phyloP scores from a whole-genome alignment of 2,329 filamentous ascomycete genomes.

The Colletotrichum zoysiae region DNA sequence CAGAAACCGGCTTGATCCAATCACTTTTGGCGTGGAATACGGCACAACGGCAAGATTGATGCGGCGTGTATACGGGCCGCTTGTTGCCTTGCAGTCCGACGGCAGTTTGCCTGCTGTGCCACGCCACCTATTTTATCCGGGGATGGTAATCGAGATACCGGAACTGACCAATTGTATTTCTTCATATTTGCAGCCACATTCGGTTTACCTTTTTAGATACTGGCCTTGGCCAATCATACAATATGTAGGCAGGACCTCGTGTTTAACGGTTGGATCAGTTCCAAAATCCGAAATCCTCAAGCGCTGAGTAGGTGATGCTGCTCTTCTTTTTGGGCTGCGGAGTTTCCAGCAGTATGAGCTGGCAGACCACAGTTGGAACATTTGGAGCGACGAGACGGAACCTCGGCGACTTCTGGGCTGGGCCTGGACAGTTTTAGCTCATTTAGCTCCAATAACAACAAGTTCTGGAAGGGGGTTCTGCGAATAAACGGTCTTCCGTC shows the following conservation, averaged over 20 bases:
- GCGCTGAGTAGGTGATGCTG: no score
- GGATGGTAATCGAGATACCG: neutral
- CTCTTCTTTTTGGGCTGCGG: no score
- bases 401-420: neutral
- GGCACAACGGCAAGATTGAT: neutral
- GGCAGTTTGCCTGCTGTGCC: neutral
- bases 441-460: neutral
- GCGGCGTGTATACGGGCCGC: neutral
- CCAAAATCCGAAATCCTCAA: neutral
- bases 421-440: neutral
- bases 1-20: conserved; percentile 1
- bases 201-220: neutral
- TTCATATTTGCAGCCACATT: neutral
- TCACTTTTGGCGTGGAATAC: neutral
- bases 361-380: neutral
- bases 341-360: neutral
- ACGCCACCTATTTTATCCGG: neutral
- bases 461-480: neutral
- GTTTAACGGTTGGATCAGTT: no score
- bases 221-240: conserved; percentile 12
- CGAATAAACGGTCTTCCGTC: neutral
- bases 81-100: neutral
- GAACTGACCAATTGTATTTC: neutral
- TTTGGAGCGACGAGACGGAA: neutral
- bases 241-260: neutral